Evolutionary conservation across 2,329 filamentous ascomycete species (phyloP).

Genomic region (Sarocladium kiliense): DNA sequence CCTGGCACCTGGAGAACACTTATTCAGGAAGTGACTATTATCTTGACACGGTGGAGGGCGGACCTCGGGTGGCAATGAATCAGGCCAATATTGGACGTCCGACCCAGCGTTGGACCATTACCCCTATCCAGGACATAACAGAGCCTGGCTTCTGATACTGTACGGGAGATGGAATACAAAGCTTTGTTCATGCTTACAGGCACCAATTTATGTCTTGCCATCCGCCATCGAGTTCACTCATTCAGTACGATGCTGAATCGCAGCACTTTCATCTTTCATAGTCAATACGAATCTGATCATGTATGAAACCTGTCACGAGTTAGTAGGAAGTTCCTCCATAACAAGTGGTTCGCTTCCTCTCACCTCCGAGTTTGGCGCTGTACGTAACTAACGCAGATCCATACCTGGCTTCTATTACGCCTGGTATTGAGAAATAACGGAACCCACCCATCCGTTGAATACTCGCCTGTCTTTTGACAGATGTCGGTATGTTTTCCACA

Average conservation of each 20-base stretch:
- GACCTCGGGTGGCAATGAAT: conserved; percentile 4
- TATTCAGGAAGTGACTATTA: not conserved
- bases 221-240: too few relatives aligned
- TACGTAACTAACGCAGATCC: conserved; percentile 34
- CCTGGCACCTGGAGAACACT: conserved; percentile 5
- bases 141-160: conserved; percentile 3
- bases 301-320: conserved; percentile 25
- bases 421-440: conserved; percentile 30
- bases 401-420: conserved; percentile 31
- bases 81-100: conserved; percentile 1
- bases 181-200: too few relatives aligned
- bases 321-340: not conserved
- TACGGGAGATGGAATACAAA: too few relatives aligned
- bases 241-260: too few relatives aligned
- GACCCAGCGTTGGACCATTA: conserved; percentile 5
- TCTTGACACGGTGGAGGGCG: conserved; percentile 4
- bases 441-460: conserved; percentile 29
- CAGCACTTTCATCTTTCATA: conserved; percentile 20
- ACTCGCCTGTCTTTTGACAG: conserved; percentile 24
- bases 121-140: conserved; percentile 2
- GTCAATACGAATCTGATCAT: conserved; percentile 29
- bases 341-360: too few relatives aligned
- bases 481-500: conserved; percentile 26
- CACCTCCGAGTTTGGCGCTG: conserved; percentile 31
- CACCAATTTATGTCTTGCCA: too few relatives aligned